A percentile compares a stretch with the other conserved stretches of the same genome.
Evolutionary conservation across 2,329 filamentous ascomycete species (phyloP).

Genomic region (Geosmithia putterillii): DNA sequence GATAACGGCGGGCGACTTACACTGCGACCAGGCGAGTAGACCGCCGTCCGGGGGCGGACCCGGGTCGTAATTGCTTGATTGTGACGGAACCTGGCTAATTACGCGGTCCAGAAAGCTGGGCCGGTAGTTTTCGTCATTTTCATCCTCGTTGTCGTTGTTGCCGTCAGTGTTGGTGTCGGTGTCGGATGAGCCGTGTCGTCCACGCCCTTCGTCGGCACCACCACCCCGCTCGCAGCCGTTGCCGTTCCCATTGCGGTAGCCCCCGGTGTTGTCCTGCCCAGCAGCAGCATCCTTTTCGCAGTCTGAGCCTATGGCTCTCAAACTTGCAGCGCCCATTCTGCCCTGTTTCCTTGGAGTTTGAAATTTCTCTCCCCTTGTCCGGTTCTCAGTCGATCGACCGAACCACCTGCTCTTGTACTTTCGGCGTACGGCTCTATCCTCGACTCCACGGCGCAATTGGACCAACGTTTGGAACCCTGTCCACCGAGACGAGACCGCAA

Average conservation of each 20-base stretch:
- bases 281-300: not conserved
- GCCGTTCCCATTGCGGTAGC: not conserved
- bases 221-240: not conserved
- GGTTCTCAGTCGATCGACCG: no score
- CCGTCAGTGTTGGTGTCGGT: no score
- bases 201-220: not conserved
- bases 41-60: slow-evolving; percentile 40
- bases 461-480: no score
- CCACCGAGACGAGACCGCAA: no score
- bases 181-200: no score
- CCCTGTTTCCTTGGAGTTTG: no score
- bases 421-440: no score
- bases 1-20: slow-evolving; percentile 16
- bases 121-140: slow-evolving; percentile 2
- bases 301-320: not conserved
- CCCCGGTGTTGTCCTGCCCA: not conserved
- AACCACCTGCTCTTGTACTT: no score
- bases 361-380: no score
- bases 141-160: slow-evolving; percentile 1
- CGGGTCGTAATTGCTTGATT: slow-evolving; percentile 22
- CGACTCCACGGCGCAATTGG: no score
- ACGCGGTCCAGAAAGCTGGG: slow-evolving; percentile 19
- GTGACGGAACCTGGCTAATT: slow-evolving; percentile 26
- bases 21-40: slow-evolving; percentile 29
- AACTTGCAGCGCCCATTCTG: not conserved